Evolutionary conservation across 805 yeast species (phyloP).

Genomic region (Pichia manshurica): DNA sequence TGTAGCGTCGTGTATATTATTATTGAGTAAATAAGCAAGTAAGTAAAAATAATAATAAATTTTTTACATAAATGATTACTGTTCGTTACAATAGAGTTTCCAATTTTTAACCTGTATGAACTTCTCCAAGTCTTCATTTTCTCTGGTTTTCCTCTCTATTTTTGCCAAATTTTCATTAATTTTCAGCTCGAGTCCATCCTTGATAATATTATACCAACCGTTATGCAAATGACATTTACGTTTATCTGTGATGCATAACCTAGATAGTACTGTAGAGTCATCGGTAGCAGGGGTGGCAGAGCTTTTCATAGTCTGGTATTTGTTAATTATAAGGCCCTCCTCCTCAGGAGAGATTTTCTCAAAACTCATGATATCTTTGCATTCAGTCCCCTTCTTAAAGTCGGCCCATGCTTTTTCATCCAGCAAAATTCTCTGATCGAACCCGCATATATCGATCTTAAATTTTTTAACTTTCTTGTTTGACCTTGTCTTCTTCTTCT

Average conservation of each 20-base stretch:
- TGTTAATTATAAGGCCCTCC: conserved; percentile 11
- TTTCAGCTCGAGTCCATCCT: conserved; percentile 33
- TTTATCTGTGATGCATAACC: conserved; percentile 46
- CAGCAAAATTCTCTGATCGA: conserved; percentile 29
- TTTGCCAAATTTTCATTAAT: conserved; percentile 25
- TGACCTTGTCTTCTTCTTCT: conserved; percentile 18
- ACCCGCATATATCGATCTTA: conserved; percentile 51
- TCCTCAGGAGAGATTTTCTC: conserved; percentile 9
- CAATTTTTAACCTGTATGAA: conserved; percentile 33
- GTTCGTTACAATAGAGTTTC: conserved; percentile 17
- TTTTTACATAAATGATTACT: too few relatives aligned
- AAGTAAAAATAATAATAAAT: not conserved
- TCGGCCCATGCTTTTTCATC: conserved; percentile 21
- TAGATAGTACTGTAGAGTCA: conserved; percentile 14
- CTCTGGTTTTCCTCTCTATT: conserved; percentile 13
- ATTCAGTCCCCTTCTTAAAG: conserved; percentile 15
- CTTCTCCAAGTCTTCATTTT: conserved; percentile 25
- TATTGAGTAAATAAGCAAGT: conserved; percentile 23
- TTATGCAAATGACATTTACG: conserved; percentile 50
- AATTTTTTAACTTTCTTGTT: conserved; percentile 25
- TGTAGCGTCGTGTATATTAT: too few relatives aligned
- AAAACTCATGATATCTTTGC: conserved; percentile 9
- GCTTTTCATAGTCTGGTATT: conserved; percentile 13
- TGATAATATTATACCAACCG: conserved; percentile 30
- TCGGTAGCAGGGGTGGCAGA: conserved; percentile 3